phyloP scores from a whole-genome alignment of 805 yeast species.

The Candida maesae region DNA sequence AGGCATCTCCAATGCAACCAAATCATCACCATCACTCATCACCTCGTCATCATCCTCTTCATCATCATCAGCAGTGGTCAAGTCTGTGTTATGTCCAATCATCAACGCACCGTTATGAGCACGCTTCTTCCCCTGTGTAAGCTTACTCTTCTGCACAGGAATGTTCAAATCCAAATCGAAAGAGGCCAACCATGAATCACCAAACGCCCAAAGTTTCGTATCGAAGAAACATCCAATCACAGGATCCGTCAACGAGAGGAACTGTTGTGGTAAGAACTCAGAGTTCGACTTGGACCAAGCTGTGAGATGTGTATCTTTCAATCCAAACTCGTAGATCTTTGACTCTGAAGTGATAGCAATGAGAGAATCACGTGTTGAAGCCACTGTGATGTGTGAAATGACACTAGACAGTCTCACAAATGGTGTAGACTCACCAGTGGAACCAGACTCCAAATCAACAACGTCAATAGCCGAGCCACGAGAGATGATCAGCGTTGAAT shows the following conservation, averaged over 20 bases:
- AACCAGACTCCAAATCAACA: conserved; percentile 31
- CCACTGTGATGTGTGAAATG: conserved; percentile 60
- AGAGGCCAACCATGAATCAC: conserved; percentile 75
- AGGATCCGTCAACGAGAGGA: conserved; percentile 54
- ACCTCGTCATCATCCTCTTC: conserved; percentile 21
- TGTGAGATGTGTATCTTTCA: conserved; percentile 42
- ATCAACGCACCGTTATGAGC: conserved; percentile 38
- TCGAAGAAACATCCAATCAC: conserved; percentile 65
- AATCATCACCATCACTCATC: conserved; percentile 24
- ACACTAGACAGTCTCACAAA: conserved; percentile 57
- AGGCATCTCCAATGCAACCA: conserved; percentile 27
- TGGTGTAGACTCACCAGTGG: conserved; percentile 29
- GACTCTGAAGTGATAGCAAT: conserved; percentile 71
- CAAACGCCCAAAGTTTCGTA: conserved; percentile 77
- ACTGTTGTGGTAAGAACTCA: conserved; percentile 67
- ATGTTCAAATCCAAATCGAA: conserved; percentile 61
- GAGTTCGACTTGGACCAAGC: conserved; percentile 79
- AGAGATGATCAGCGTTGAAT: conserved; percentile 49
- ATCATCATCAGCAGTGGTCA: no score
- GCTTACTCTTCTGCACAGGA: conserved; percentile 36
- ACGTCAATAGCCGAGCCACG: conserved; percentile 57
- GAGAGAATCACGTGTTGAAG: conserved; percentile 43
- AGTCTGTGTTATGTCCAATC: conserved; percentile 37
- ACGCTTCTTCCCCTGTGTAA: conserved; percentile 32
- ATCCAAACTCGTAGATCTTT: conserved; percentile 65